phyloP scores from a whole-genome alignment of 1,284 basidiomycete genomes.

The Mycena citricolor region DNA sequence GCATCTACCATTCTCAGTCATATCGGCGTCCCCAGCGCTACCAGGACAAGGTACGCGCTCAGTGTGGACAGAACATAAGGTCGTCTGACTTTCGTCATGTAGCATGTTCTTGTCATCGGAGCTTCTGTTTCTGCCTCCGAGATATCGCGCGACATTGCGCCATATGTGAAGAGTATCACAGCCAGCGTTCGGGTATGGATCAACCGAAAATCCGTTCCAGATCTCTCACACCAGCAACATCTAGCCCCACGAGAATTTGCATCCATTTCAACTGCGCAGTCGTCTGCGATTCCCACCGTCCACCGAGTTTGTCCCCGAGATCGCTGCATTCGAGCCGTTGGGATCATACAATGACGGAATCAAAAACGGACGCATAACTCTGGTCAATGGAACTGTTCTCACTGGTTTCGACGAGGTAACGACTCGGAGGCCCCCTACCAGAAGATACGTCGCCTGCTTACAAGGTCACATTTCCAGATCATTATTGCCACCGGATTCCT shows the following conservation, averaged over 20 bases:
- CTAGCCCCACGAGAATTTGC: conserved; percentile 16
- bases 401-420: conserved; percentile 25
- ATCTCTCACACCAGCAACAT: not conserved
- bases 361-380: conserved; percentile 18
- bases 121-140: conserved; percentile 26
- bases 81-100: conserved; percentile 23
- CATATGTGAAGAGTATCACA: conserved; percentile 18
- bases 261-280: conserved; percentile 25
- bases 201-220: not conserved
- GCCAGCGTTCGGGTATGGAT: conserved; percentile 21
- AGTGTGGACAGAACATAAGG: not conserved
- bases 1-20: conserved; percentile 18
- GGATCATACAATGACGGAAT: conserved; percentile 20
- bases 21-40: conserved; percentile 21
- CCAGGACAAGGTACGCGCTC: conserved; percentile 13
- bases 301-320: conserved; percentile 24
- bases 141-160: conserved; percentile 26
- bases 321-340: conserved; percentile 21
- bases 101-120: conserved; percentile 24
- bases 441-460: not conserved
- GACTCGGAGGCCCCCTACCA: not conserved
- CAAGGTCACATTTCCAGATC: conserved; percentile 11
- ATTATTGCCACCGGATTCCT: conserved; percentile 27
- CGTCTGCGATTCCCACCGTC: conserved; percentile 21
- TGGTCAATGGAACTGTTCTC: conserved; percentile 24